Evolutionary conservation across 106 monocot genomes (phyloP).

Genomic region (Hemerocallis citrina): DNA sequence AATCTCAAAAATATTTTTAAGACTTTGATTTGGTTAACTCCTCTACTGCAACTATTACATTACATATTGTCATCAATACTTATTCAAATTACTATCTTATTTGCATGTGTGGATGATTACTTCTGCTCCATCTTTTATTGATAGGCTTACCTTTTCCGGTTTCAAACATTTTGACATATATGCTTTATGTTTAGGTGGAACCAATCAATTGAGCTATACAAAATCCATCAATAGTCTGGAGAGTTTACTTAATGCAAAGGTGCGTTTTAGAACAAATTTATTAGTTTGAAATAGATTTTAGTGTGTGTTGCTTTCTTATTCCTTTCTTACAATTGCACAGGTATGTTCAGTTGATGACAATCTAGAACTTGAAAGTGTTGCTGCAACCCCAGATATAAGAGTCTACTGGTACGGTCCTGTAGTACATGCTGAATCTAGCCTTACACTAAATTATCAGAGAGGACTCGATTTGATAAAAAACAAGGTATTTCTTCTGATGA

Average conservation of each 20-base stretch:
- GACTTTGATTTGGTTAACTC: neutral
- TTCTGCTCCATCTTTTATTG: neutral
- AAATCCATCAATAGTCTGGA: slow-evolving; percentile 96
- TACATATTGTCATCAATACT: neutral
- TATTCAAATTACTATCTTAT: neutral
- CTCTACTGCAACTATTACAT: neutral
- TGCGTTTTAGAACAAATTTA: slow-evolving; percentile 13
- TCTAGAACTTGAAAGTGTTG: slow-evolving; percentile 56
- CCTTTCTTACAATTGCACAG: slow-evolving; percentile 17
- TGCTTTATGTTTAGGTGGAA: slow-evolving; percentile 51
- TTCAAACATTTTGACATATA: neutral
- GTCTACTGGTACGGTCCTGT: slow-evolving; percentile 60
- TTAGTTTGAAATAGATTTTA: neutral
- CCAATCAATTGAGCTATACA: slow-evolving; percentile 49
- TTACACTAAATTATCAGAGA: slow-evolving; percentile 20
- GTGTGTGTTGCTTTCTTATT: neutral
- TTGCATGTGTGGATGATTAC: neutral
- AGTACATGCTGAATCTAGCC: slow-evolving; percentile 15
- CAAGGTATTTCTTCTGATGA: slow-evolving; percentile 28
- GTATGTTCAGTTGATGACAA: slow-evolving; percentile 60
- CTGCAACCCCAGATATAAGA: slow-evolving; percentile 68
- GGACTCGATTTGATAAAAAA: slow-evolving; percentile 50
- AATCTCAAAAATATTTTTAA: neutral
- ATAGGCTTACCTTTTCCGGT: neutral
- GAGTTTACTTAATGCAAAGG: slow-evolving; percentile 82